These are phyloP conservation scores for Coemansia sp. DNA, from an alignment of 192 early-diverging fungal species.

Conservation along the genomic window DNA sequence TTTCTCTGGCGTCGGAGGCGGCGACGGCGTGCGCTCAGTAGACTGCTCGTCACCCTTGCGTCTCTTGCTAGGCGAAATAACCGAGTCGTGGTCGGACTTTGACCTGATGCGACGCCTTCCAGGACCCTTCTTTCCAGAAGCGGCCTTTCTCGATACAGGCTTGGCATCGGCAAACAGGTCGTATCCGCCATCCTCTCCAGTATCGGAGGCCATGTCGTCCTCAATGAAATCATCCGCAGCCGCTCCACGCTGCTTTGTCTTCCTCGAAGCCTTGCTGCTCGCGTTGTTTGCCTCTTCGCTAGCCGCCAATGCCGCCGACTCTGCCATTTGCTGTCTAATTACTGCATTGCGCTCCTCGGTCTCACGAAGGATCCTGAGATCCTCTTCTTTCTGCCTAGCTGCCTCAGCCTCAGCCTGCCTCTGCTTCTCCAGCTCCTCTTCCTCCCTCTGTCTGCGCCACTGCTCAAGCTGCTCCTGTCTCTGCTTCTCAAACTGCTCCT, in stretches of 20 bases:
- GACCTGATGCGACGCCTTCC: no score
- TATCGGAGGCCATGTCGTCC: no score
- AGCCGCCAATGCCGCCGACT: slow-evolving; percentile 6
- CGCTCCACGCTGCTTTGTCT: no score
- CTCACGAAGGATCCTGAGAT: slow-evolving; percentile 22
- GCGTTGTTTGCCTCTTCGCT: no score
- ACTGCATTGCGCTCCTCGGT: slow-evolving; percentile 51
- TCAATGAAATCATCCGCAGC: no score
- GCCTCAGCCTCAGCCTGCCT: slow-evolving; percentile 29
- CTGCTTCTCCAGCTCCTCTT: slow-evolving; percentile 43
- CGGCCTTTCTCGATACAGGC: no score
- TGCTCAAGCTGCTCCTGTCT: slow-evolving; percentile 52
- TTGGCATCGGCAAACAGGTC: slow-evolving; percentile 2
- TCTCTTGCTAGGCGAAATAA: no score
- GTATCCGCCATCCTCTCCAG: no score
- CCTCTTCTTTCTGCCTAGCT: slow-evolving; percentile 6
- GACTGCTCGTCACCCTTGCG: slow-evolving; percentile 2
- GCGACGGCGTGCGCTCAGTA: background rate
- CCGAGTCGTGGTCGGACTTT: no score
- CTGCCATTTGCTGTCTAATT: slow-evolving; percentile 48
- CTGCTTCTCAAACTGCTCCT: slow-evolving; percentile 57
- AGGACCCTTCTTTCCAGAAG: no score
- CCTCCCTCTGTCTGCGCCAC: slow-evolving; percentile 53
- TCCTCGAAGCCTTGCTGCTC: no score
- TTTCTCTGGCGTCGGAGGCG: background rate